Evolutionary conservation across 371 early-diverging fungal genomes (phyloP), one percentile per base, ranked within the genome.

Genomic region (Actinomucor elegans): DNA sequence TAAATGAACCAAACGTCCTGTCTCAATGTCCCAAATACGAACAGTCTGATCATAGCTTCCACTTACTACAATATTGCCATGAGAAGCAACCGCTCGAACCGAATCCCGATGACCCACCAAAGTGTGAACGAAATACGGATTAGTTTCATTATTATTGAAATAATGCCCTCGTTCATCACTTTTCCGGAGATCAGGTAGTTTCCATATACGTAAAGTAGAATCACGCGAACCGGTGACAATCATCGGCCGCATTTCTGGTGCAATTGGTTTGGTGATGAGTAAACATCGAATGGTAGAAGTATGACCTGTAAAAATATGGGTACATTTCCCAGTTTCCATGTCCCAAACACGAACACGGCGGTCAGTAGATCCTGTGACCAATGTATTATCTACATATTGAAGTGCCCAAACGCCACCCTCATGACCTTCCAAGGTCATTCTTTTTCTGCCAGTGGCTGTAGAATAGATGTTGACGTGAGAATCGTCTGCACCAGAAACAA

Each of bases 391-490:
- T 31, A 85, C 81, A 55, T 91, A 92, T 52, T 94, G 89, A 41
- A 99, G 82, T 4, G 97, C 93, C 99, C 99, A 99, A 2, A 99
- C 97, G 41, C 99, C 99, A 26, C 99, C 99, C 35, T 92, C 93
- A 65, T 99, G 99, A 9, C 98, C 99, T 12, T 75, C 79, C 21
- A 99, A 80, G 12, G 59, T 59, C 52, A 53, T 52, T 3, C 48
- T 33, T 14, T 67, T 71, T 15, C 55, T 20, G 80, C 74, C 24
- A 68, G 71, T 17, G 93, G 94, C 5, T 2, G 90, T 89, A 60
- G 93, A 91, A 61, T 92, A 96, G 29, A 98, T 91, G 57, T 90
- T 87, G 17, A 97, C 91, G 4, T 84, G 75, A 45, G 84, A 79
- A 40, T 95, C 94, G 64, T 97, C 96, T 5, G 93, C 93, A 10